phyloP scores from a whole-genome alignment of 2,329 filamentous ascomycete species.

The Rachicladosporium sp. region DNA sequence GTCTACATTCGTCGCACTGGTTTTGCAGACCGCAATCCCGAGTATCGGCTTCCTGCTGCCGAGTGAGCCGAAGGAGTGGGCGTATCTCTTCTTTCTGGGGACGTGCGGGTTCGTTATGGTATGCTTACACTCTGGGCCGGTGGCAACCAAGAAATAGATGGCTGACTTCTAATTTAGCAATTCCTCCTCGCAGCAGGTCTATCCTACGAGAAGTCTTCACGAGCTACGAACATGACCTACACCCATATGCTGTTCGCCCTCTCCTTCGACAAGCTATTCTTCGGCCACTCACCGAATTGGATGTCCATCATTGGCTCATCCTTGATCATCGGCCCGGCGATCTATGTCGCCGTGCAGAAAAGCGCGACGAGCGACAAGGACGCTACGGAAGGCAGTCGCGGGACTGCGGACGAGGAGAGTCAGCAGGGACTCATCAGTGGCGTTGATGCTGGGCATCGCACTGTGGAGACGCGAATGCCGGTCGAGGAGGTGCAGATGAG shows the following conservation, averaged over 20 bases:
- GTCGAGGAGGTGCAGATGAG: not conserved
- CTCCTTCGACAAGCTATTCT: constrained; percentile 51
- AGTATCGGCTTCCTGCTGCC: constrained; percentile 47
- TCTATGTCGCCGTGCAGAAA: constrained; percentile 50
- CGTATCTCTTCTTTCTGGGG: constrained; percentile 55
- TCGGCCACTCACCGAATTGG: constrained; percentile 45
- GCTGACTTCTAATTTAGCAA: constrained; percentile 38
- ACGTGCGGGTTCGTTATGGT: constrained; percentile 64
- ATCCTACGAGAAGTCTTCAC: constrained; percentile 52
- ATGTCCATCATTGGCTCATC: constrained; percentile 49
- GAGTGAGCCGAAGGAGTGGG: constrained; percentile 46
- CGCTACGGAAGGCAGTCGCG: constrained; percentile 4
- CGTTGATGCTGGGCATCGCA: not conserved
- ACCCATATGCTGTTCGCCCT: constrained; percentile 60
- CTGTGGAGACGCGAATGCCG: not conserved
- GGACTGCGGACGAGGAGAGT: constrained; percentile 13
- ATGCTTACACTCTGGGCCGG: constrained; percentile 7
- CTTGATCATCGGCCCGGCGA: constrained; percentile 52
- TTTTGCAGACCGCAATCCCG: constrained; percentile 46
- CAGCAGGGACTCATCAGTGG: constrained; percentile 10
- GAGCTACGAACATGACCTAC: constrained; percentile 56
- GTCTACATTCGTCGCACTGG: constrained; percentile 54
- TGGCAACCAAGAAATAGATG: not conserved
- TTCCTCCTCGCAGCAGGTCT: constrained; percentile 71
- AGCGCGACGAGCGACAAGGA: constrained; percentile 20